These are phyloP conservation scores for Ciborinia camelliae DNA, from an alignment of 2,329 filamentous ascomycete species.

Conservation along the genomic window DNA sequence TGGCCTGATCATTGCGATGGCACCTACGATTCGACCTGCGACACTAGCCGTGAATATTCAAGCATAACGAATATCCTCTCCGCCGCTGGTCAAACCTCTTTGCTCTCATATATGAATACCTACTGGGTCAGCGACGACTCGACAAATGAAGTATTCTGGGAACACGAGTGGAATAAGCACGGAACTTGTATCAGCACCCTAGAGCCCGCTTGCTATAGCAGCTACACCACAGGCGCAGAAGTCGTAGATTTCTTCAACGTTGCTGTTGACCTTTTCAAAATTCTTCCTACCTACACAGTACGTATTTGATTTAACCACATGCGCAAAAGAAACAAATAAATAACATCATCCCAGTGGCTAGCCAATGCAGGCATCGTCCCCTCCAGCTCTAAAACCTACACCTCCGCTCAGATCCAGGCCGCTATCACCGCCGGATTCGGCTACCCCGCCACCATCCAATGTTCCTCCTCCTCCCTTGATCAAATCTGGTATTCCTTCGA, in stretches of 20 bases:
- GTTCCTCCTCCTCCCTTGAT: conserved; percentile 44
- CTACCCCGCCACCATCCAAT: conserved; percentile 45
- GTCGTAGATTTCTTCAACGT: conserved; percentile 50
- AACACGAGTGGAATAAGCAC: conserved; percentile 74
- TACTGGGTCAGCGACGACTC: conserved; percentile 62
- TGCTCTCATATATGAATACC: conserved; percentile 63
- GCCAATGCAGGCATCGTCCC: conserved; percentile 58
- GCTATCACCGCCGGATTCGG: conserved; percentile 47
- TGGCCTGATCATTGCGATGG: conserved; percentile 66
- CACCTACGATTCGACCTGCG: conserved; percentile 64
- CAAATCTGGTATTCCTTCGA: conserved; percentile 55
- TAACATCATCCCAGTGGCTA: conserved; percentile 45
- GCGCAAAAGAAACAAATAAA: background rate
- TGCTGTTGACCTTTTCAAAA: conserved; percentile 49
- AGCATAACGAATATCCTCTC: conserved; percentile 62
- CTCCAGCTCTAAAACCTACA: conserved; percentile 42
- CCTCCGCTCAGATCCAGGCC: conserved; percentile 42
- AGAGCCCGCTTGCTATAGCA: conserved; percentile 60
- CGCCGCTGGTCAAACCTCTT: conserved; percentile 50
- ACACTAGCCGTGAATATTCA: conserved; percentile 57
- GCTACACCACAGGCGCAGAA: conserved; percentile 41
- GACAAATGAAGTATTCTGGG: conserved; percentile 63
- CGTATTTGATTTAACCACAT: conserved; percentile 18
- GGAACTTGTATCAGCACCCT: conserved; percentile 71
- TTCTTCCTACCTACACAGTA: conserved; percentile 60